These are phyloP conservation scores for Osmanthus fragrans DNA, from an alignment of 257 asterid species.

Conservation along the genomic window DNA sequence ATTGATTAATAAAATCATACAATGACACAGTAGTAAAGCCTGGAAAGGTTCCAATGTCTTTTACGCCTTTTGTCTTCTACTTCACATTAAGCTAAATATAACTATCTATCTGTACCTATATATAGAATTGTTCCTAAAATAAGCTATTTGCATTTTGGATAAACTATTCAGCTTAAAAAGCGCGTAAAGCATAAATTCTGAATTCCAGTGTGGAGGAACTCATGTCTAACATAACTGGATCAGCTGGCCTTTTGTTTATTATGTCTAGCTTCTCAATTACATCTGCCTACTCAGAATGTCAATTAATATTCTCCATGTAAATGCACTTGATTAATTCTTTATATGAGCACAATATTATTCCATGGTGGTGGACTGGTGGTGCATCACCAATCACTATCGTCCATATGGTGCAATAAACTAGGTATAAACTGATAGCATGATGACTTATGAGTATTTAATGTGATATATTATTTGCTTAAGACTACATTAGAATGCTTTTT, in stretches of 20 bases:
- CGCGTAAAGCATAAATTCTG: too few species aligned
- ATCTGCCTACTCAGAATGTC: background rate
- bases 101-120: too few species aligned
- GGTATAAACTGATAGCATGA: background rate
- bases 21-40: too few species aligned
- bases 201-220: background rate
- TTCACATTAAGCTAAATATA: too few species aligned
- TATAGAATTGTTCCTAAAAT: background rate
- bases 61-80: too few species aligned
- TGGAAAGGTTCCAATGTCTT: too few species aligned
- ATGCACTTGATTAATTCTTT: too few species aligned
- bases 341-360: background rate
- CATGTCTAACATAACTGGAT: background rate
- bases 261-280: background rate
- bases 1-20: too few species aligned
- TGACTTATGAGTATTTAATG: background rate
- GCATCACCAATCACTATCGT: background rate
- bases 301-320: too few species aligned
- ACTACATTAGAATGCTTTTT: background rate
- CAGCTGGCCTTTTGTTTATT: background rate
- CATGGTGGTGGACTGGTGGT: background rate
- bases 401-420: background rate
- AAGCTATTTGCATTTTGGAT: background rate
- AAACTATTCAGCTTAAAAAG: background rate
- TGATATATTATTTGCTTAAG: background rate